Evolutionary conservation across 805 yeast species (phyloP).

Genomic region (Metschnikowia orientalis): DNA sequence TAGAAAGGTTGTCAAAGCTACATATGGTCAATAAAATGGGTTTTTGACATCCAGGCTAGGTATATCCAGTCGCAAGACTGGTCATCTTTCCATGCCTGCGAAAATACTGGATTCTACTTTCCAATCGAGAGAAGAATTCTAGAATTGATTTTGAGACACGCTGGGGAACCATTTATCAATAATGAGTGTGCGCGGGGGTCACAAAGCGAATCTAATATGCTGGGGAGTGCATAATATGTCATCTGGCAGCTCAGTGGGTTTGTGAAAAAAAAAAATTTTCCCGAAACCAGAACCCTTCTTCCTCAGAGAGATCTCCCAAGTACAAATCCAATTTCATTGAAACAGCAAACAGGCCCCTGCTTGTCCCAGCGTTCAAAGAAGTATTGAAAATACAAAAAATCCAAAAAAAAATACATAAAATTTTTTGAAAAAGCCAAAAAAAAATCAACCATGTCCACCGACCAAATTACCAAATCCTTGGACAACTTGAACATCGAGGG

Average conservation of each 20-base stretch:
- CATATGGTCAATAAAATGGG: too few species aligned
- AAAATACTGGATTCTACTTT: too few species aligned
- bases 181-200: too few species aligned
- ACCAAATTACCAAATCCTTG: slow-evolving; percentile 44
- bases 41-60: too few species aligned
- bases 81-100: too few species aligned
- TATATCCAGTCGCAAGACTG: too few species aligned
- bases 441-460: slow-evolving; percentile 28
- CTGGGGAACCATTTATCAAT: too few species aligned
- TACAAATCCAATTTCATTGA: slow-evolving; percentile 6
- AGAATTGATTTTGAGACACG: too few species aligned
- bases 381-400: slow-evolving; percentile 10
- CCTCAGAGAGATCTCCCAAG: slow-evolving; percentile 20
- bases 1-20: too few species aligned
- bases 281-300: slow-evolving; percentile 8
- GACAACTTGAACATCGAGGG: slow-evolving; percentile 44
- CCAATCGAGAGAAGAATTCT: too few species aligned
- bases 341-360: slow-evolving; percentile 3
- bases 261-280: slow-evolving; percentile 16
- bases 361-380: slow-evolving; percentile 6
- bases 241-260: slow-evolving; percentile 8
- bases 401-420: slow-evolving; percentile 10
- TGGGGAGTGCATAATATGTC: slow-evolving; percentile 4
- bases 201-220: slow-evolving; percentile 2
- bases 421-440: slow-evolving; percentile 13